Evolutionary conservation across 169 alveolate species (phyloP).

Genomic region (Plasmodium ovale): DNA sequence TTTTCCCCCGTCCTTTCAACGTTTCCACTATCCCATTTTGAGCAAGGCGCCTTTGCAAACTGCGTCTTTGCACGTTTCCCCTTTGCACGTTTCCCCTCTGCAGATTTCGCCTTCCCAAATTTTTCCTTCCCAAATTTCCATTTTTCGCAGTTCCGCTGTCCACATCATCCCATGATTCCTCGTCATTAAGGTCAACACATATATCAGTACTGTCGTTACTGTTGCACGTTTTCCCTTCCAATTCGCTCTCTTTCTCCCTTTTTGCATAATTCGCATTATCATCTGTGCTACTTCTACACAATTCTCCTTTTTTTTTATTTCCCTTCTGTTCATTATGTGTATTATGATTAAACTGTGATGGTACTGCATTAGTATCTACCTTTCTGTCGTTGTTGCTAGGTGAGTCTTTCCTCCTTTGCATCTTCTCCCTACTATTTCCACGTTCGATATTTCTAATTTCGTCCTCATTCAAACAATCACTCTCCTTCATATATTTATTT

Average conservation of each 20-base stretch:
- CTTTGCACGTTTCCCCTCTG: background rate
- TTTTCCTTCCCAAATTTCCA: background rate
- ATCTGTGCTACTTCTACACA: background rate
- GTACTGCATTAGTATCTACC: background rate
- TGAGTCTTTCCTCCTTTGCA: no score
- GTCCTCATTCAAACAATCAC: no score
- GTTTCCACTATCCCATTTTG: slow-evolving; percentile 5
- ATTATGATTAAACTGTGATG: background rate
- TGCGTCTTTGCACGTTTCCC: background rate
- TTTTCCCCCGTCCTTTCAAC: background rate
- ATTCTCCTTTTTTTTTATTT: background rate
- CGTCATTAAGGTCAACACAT: slow-evolving; percentile 56
- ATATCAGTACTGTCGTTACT: slow-evolving; percentile 46
- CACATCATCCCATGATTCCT: slow-evolving; percentile 68
- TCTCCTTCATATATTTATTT: no score
- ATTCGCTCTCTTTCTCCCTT: no score
- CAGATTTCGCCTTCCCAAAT: background rate
- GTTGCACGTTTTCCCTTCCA: slow-evolving; percentile 11
- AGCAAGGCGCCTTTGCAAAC: background rate
- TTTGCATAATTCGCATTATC: no score
- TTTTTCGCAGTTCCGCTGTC: slow-evolving; percentile 8
- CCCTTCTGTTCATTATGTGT: background rate
- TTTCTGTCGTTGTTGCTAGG: background rate
- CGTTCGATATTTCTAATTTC: no score
- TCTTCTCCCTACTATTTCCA: no score